Evolutionary conservation across 2,329 filamentous ascomycete species (phyloP).

Genomic region (Clarireedia paspali): DNA sequence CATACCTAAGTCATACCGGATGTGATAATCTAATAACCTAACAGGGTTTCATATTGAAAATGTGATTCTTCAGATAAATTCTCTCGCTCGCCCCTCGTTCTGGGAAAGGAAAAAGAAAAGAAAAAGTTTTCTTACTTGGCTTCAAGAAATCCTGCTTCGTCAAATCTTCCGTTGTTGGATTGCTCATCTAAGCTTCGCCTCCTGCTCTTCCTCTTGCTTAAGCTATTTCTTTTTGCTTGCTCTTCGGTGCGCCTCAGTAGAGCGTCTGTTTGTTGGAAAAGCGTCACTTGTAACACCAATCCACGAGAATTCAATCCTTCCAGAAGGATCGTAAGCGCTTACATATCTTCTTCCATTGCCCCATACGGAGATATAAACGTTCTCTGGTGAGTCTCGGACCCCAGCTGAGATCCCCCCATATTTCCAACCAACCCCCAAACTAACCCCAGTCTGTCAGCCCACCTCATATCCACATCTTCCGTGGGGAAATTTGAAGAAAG

Average conservation of each 20-base stretch:
- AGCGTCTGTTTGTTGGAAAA: conserved; percentile 6
- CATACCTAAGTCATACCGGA: conserved; percentile 5
- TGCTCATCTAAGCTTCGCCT: background rate
- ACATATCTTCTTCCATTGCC: background rate
- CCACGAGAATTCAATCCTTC: background rate
- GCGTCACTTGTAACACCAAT: conserved; percentile 6
- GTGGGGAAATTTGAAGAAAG: background rate
- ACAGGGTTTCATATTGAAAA: conserved; percentile 5
- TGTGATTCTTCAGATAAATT: conserved; percentile 7
- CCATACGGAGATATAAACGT: background rate
- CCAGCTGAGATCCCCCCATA: background rate
- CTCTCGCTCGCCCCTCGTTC: conserved; percentile 4
- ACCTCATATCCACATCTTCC: conserved; percentile 1
- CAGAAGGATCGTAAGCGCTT: conserved; percentile 11
- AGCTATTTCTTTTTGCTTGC: background rate
- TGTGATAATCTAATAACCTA: conserved; percentile 4
- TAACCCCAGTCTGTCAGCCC: conserved; percentile 1
- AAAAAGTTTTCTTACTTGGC: too few species aligned
- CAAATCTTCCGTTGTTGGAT: background rate
- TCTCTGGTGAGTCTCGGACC: conserved; percentile 3
- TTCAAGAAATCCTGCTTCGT: background rate
- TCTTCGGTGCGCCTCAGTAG: background rate
- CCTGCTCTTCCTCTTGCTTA: background rate
- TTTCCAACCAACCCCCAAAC: background rate
- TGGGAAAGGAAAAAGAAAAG: too few species aligned